Conservation (phyloP, 495 filamentous ascomycete species). For the Hyaloscypha variabilis region DNA sequence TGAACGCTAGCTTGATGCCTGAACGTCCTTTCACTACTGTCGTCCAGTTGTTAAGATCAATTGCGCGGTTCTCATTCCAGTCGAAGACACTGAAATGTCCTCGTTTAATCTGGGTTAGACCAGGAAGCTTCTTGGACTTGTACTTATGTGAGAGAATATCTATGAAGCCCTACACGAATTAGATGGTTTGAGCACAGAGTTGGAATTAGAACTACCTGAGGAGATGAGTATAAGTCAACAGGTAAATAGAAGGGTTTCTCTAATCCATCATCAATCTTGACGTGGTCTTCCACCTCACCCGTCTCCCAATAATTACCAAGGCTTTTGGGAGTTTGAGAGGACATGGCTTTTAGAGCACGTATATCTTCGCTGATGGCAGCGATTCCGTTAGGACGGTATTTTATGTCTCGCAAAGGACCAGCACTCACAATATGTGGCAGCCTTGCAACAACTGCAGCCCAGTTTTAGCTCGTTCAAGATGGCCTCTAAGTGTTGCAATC, state of each 20-base stretch:
- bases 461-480: slow-evolving; percentile 1
- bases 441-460: slow-evolving; percentile 9
- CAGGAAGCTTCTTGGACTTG: background rate
- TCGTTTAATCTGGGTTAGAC: background rate
- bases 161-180: background rate
- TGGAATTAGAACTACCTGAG: slow-evolving; percentile 7
- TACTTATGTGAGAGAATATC: background rate
- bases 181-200: slow-evolving; percentile 1
- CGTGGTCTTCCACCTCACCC: background rate
- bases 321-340: slow-evolving; percentile 8
- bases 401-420: background rate
- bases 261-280: slow-evolving; percentile 16
- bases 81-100: background rate
- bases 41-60: background rate
- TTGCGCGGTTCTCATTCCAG: background rate
- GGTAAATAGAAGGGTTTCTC: slow-evolving; percentile 9
- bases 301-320: slow-evolving; percentile 14
- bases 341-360: slow-evolving; percentile 5
- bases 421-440: slow-evolving; percentile 7
- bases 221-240: slow-evolving; percentile 11
- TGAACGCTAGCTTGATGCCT: slow-evolving; percentile 16
- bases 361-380: slow-evolving; percentile 8
- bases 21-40: background rate
- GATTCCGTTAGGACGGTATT: background rate
- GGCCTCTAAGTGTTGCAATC: slow-evolving; percentile 11